phyloP scores from a whole-genome alignment of 495 filamentous ascomycete genomes.

The Tuber calosporum region DNA sequence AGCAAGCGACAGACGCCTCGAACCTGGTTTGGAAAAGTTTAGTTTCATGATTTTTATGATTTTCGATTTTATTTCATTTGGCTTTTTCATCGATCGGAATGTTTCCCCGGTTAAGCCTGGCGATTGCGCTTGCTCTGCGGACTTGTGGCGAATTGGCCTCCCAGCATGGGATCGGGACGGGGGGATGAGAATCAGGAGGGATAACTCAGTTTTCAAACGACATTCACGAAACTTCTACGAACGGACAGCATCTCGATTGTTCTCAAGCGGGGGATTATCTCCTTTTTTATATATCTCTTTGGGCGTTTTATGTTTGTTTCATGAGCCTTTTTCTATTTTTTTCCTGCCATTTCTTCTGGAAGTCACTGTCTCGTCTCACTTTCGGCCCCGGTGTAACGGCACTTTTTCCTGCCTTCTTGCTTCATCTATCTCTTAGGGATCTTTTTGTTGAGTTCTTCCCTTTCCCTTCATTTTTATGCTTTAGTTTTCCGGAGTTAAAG shows the following conservation, averaged over 20 bases:
- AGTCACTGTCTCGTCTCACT: background rate
- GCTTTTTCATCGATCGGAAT: conserved; percentile 2
- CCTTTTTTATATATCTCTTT: background rate
- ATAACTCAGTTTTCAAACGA: conserved; percentile 20
- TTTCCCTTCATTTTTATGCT: background rate
- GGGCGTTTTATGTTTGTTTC: background rate
- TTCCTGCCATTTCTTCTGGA: background rate
- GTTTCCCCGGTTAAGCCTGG: background rate
- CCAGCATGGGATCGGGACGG: background rate
- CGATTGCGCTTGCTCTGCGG: background rate
- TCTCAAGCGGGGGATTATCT: background rate
- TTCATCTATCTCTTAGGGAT: background rate
- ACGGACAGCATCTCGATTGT: conserved; percentile 1
- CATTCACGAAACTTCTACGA: conserved; percentile 8
- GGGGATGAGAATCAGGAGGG: background rate
- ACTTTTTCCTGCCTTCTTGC: background rate
- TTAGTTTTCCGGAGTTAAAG: conserved; percentile 1
- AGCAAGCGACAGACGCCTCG: conserved; percentile 28
- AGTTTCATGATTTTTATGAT: background rate
- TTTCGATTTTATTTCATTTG: conserved; percentile 18
- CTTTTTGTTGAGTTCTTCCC: background rate
- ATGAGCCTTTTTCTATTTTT: background rate
- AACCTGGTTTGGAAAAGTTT: conserved; percentile 35
- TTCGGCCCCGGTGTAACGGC: background rate
- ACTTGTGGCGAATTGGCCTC: background rate